These are phyloP conservation scores for Pogostemon cablin DNA, from an alignment of 257 asterid species.

Conservation along the genomic window DNA sequence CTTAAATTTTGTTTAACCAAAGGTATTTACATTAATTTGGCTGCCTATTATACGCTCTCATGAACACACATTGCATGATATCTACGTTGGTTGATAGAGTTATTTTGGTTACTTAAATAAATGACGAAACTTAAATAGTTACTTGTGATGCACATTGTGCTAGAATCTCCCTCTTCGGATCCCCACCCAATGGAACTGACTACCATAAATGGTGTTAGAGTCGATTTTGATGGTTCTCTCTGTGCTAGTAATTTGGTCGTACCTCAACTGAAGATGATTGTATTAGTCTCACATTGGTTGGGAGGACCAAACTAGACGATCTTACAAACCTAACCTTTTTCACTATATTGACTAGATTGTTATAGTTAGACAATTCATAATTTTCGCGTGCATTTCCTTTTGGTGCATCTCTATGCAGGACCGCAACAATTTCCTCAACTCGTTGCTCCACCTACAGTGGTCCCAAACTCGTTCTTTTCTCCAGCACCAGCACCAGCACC, in stretches of 20 bases:
- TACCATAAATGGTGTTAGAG: not conserved
- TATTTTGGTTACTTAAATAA: not conserved
- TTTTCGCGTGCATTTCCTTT: not conserved
- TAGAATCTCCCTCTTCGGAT: not conserved
- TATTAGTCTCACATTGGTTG: not conserved
- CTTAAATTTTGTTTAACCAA: not conserved
- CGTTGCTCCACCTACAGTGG: slow-evolving; percentile 66
- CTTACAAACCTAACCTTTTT: not conserved
- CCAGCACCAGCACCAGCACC: slow-evolving; percentile 98
- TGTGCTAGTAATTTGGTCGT: not conserved
- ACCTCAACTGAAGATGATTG: not conserved
- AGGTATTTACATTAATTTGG: not conserved
- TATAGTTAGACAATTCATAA: not conserved
- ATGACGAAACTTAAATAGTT: not conserved
- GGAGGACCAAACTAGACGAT: no score
- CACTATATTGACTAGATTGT: not conserved
- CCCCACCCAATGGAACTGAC: not conserved
- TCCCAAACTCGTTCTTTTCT: slow-evolving; percentile 54
- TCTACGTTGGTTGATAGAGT: not conserved
- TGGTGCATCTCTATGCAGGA: slow-evolving; percentile 46
- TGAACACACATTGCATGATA: not conserved
- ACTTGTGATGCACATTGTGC: not conserved
- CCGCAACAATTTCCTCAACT: slow-evolving; percentile 79
- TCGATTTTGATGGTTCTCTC: not conserved
- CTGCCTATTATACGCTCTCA: not conserved